Percentiles rank a stretch among this genome's conserved stretches.
Conservation (phyloP, 352 stramenopile genomes). For the Pythium oligandrum region DNA sequence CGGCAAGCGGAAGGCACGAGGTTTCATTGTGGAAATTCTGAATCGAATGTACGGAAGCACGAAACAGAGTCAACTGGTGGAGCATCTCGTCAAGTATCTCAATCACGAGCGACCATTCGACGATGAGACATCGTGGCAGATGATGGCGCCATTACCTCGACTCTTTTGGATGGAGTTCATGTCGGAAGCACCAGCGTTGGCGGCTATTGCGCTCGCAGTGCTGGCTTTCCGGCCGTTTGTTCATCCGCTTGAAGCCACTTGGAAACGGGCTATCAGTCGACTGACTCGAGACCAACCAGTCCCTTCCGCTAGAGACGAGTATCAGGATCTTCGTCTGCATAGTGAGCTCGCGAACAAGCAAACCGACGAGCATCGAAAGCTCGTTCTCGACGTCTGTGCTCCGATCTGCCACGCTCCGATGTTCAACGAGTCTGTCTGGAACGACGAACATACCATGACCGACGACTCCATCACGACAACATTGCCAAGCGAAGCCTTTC, state of each 20-base stretch:
- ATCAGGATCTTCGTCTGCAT: neutral
- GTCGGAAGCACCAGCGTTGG: slow-evolving; percentile 24
- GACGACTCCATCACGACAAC: no score
- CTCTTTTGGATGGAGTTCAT: slow-evolving; percentile 43
- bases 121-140: slow-evolving; percentile 32
- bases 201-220: slow-evolving; percentile 26
- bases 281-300: neutral
- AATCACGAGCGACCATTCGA: slow-evolving; percentile 32
- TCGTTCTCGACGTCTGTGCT: neutral
- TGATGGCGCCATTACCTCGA: slow-evolving; percentile 33
- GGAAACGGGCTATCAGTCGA: slow-evolving; percentile 1
- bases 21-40: slow-evolving; percentile 17
- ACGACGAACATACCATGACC: no score
- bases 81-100: slow-evolving; percentile 34
- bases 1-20: slow-evolving; percentile 24
- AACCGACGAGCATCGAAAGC: neutral
- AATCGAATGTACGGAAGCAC: slow-evolving; percentile 10
- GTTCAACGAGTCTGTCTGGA: no score
- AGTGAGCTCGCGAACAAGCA: neutral
- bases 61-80: slow-evolving; percentile 22
- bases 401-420: no score
- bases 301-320: neutral
- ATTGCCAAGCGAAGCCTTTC: no score
- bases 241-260: slow-evolving; percentile 25
- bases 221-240: slow-evolving; percentile 26